Evolutionary conservation across 192 early-diverging fungal species (phyloP).

Genomic region (Coemansia sp.): DNA sequence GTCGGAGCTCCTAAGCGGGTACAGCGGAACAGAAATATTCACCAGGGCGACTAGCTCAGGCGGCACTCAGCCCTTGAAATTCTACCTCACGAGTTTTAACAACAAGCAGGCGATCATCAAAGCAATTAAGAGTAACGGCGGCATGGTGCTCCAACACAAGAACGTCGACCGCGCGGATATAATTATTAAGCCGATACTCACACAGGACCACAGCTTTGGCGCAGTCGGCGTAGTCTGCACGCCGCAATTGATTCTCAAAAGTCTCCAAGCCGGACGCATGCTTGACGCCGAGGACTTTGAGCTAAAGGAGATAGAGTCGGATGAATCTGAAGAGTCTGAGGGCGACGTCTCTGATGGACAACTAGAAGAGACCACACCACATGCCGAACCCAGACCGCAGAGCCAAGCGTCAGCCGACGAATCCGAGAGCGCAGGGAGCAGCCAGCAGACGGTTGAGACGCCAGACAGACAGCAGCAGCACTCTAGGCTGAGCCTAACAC

Average conservation of each 20-base stretch:
- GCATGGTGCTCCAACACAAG: not conserved
- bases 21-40: not conserved
- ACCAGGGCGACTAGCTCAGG: not conserved
- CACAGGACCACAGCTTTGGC: not conserved
- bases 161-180: conserved; percentile 14
- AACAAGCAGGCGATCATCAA: not conserved
- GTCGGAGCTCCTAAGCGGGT: not conserved
- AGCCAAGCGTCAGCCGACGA: not conserved
- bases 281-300: conserved; percentile 8
- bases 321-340: conserved; percentile 5
- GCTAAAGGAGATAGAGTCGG: not conserved
- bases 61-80: not conserved
- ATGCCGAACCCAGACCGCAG: not conserved
- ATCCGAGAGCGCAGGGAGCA: not conserved
- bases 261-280: conserved; percentile 15
- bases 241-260: conserved; percentile 20
- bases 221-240: conserved; percentile 2
- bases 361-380: not conserved
- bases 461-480: not conserved
- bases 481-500: not conserved
- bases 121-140: conserved; percentile 2
- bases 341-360: not conserved
- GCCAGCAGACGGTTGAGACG: not conserved
- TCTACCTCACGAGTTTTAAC: conserved; percentile 7
- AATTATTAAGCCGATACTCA: conserved; percentile 10